phyloP scores from a whole-genome alignment of 2,329 filamentous ascomycete genomes.

The Hymenoscyphus fraxineus region DNA sequence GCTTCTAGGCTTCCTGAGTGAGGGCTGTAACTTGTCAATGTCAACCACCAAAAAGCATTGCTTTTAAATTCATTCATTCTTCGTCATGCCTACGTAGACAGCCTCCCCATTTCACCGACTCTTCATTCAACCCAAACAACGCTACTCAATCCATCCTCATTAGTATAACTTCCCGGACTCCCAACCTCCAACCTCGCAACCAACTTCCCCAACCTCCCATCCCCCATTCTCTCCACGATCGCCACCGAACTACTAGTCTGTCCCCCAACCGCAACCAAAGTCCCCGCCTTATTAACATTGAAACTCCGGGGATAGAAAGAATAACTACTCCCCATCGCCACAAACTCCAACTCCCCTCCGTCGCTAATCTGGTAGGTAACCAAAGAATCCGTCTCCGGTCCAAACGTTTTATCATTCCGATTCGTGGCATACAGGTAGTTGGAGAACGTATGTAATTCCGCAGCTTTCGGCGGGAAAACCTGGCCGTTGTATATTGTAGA shows the following conservation, averaged over 20 bases:
- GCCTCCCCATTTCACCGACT: neutral
- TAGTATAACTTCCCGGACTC: constrained; percentile 11
- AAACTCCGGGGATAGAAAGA: constrained; percentile 44
- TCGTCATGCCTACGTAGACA: neutral
- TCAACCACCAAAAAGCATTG: too few relatives aligned
- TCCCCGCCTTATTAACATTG: constrained; percentile 40
- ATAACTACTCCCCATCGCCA: constrained; percentile 40
- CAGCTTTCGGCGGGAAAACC: constrained; percentile 40
- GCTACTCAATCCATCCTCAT: constrained; percentile 17
- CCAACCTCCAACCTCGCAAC: constrained; percentile 14
- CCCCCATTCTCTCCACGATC: constrained; percentile 37
- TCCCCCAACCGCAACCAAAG: constrained; percentile 41
- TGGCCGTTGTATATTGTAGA: constrained; percentile 28
- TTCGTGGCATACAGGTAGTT: constrained; percentile 59
- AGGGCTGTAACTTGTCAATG: too few relatives aligned
- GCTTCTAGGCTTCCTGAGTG: too few relatives aligned
- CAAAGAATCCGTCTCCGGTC: constrained; percentile 43
- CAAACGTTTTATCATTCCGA: constrained; percentile 56
- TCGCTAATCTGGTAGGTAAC: constrained; percentile 34
- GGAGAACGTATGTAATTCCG: constrained; percentile 49
- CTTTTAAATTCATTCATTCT: too few relatives aligned
- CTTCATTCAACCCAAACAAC: constrained; percentile 16
- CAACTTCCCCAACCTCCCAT: constrained; percentile 37
- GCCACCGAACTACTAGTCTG: constrained; percentile 39
- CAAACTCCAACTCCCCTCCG: constrained; percentile 38